These are phyloP conservation scores for Fraxinus americana DNA, from an alignment of 257 asterid genomes.

Conservation along the genomic window DNA sequence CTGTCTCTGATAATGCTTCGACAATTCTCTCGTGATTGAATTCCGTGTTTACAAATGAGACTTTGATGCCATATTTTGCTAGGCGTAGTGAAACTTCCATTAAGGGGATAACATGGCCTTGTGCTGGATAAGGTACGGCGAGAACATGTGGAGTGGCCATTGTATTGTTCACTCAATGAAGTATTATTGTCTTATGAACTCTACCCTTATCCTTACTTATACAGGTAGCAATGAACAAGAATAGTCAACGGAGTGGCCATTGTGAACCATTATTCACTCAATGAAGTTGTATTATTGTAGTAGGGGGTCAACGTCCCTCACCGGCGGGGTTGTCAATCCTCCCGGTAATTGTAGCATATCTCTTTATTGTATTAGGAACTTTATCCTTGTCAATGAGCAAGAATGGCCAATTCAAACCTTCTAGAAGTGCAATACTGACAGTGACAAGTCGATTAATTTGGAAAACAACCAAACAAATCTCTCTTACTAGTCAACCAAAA, in stretches of 20 bases:
- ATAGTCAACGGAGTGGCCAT: no score
- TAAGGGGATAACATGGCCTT: slow-evolving; percentile 74
- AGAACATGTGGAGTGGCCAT: slow-evolving; percentile 43
- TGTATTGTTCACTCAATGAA: not conserved
- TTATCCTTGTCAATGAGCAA: not conserved
- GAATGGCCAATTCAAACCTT: not conserved
- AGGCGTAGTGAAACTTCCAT: slow-evolving; percentile 56
- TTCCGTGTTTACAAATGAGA: slow-evolving; percentile 57
- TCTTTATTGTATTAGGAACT: no score
- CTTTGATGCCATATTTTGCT: slow-evolving; percentile 43
- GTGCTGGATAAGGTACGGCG: slow-evolving; percentile 72
- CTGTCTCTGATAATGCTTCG: slow-evolving; percentile 32
- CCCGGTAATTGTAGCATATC: no score
- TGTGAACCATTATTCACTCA: no score
- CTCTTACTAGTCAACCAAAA: not conserved
- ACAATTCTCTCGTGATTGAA: slow-evolving; percentile 54
- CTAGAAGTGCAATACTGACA: not conserved
- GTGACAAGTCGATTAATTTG: not conserved
- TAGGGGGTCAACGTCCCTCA: no score
- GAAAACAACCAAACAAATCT: slow-evolving; percentile 15
- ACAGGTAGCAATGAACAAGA: no score
- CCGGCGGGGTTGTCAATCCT: no score
- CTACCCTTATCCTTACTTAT: no score
- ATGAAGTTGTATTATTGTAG: no score
- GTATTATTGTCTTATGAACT: no score